Conservation (phyloP, 2,329 filamentous ascomycete genomes). For the Fusarium sp. region DNA sequence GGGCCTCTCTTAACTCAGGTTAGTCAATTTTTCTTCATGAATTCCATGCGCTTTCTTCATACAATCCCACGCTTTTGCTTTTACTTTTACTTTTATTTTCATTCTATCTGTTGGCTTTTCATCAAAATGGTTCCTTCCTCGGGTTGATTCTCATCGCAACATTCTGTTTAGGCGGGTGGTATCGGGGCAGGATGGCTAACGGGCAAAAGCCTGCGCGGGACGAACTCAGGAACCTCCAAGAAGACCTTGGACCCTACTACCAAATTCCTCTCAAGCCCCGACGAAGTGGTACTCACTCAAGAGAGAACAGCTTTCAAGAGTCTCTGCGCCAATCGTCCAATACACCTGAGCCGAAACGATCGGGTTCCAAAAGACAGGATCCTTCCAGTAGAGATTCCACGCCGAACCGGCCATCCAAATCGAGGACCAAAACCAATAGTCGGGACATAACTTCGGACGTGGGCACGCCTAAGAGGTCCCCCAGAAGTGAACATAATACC, state of each 20-base stretch:
- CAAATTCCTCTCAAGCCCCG: slow-evolving; percentile 46
- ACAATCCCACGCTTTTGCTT: neutral
- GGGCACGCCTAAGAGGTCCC: slow-evolving; percentile 46
- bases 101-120: slow-evolving; percentile 15
- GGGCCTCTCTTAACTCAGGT: slow-evolving; percentile 41
- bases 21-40: slow-evolving; percentile 35
- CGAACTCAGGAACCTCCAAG: slow-evolving; percentile 53
- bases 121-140: slow-evolving; percentile 41
- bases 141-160: slow-evolving; percentile 51
- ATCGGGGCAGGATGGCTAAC: slow-evolving; percentile 54
- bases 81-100: neutral
- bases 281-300: slow-evolving; percentile 45
- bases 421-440: slow-evolving; percentile 41
- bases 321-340: slow-evolving; percentile 42
- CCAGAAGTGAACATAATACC: slow-evolving; percentile 43
- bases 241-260: slow-evolving; percentile 54
- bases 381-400: slow-evolving; percentile 49
- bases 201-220: slow-evolving; percentile 51
- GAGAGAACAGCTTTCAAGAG: slow-evolving; percentile 45
- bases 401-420: slow-evolving; percentile 42
- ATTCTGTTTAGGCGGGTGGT: slow-evolving; percentile 50
- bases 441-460: slow-evolving; percentile 37
- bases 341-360: slow-evolving; percentile 46
- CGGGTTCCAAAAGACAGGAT: slow-evolving; percentile 44
- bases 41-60: slow-evolving; percentile 14